These are phyloP conservation scores for Rauvolfia tetraphylla DNA, from an alignment of 257 asterid genomes.

Conservation along the genomic window DNA sequence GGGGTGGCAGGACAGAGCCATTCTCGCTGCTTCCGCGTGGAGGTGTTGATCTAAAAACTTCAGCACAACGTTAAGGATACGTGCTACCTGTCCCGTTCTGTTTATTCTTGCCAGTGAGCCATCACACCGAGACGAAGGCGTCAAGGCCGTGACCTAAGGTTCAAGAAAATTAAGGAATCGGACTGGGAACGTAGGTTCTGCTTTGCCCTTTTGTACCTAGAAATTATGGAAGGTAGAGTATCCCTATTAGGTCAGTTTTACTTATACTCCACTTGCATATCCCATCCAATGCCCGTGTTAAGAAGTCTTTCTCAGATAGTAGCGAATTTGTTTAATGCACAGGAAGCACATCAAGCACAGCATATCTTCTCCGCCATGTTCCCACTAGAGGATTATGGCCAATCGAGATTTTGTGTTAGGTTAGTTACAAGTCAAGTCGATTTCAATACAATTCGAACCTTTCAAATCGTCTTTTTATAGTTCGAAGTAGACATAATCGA, in stretches of 20 bases:
- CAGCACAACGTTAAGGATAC: no score
- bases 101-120: neutral
- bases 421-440: no score
- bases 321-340: neutral
- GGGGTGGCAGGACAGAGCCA: constrained; percentile 85
- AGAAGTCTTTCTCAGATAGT: neutral
- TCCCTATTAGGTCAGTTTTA: constrained; percentile 5
- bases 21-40: constrained; percentile 90
- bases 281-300: neutral
- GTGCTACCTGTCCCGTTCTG: neutral
- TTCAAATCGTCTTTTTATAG: no score
- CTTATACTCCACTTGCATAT: neutral
- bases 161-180: neutral
- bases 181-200: neutral
- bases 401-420: no score
- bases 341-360: neutral
- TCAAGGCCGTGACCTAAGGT: neutral
- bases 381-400: neutral
- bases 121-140: neutral
- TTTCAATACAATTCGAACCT: no score
- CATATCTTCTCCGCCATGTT: neutral
- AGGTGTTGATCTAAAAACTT: constrained; percentile 36
- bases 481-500: no score
- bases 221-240: neutral
- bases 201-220: neutral